These are phyloP conservation scores for Talaromyces funiculosus DNA, from an alignment of 2,329 filamentous ascomycete species.

Conservation along the genomic window DNA sequence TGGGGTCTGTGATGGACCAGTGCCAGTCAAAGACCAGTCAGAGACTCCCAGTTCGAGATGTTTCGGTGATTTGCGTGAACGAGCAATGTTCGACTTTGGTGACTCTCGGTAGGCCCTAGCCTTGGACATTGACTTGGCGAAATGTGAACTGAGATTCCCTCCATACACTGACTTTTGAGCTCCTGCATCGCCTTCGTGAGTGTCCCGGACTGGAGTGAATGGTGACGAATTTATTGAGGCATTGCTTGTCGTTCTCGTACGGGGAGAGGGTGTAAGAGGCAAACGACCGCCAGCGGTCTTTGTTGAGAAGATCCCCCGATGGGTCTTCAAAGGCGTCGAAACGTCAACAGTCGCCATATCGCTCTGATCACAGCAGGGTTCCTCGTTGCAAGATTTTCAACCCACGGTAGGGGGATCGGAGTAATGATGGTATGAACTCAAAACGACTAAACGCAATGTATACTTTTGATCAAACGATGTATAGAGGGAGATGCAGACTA, in stretches of 20 bases:
- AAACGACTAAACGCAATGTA: slow-evolving; percentile 7
- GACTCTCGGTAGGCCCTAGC: slow-evolving; percentile 66
- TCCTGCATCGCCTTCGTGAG: slow-evolving; percentile 51
- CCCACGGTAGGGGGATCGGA: slow-evolving; percentile 26
- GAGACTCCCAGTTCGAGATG: slow-evolving; percentile 87
- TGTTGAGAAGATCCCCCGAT: slow-evolving; percentile 83
- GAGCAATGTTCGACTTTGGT: slow-evolving; percentile 85
- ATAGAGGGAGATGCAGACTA: slow-evolving; percentile 22
- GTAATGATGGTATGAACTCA: slow-evolving; percentile 32
- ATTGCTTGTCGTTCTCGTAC: slow-evolving; percentile 50
- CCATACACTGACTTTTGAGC: slow-evolving; percentile 67
- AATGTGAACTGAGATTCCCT: slow-evolving; percentile 71
- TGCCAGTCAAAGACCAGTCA: slow-evolving; percentile 85
- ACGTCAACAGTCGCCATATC: slow-evolving; percentile 75
- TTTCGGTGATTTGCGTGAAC: slow-evolving; percentile 67
- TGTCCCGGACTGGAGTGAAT: slow-evolving; percentile 64
- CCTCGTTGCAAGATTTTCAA: background rate
- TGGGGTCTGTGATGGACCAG: slow-evolving; percentile 61
- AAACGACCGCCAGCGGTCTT: slow-evolving; percentile 92
- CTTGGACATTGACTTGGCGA: slow-evolving; percentile 58
- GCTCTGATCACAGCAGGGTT: background rate
- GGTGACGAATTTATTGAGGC: slow-evolving; percentile 61
- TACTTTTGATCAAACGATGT: slow-evolving; percentile 18
- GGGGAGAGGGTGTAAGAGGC: slow-evolving; percentile 88
- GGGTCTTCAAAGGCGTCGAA: slow-evolving; percentile 91